A percentile compares a stretch with the other conserved stretches of the same genome.
These are phyloP conservation scores for Apostasia ramifera DNA, from an alignment of 106 monocot species.

Conservation along the genomic window DNA sequence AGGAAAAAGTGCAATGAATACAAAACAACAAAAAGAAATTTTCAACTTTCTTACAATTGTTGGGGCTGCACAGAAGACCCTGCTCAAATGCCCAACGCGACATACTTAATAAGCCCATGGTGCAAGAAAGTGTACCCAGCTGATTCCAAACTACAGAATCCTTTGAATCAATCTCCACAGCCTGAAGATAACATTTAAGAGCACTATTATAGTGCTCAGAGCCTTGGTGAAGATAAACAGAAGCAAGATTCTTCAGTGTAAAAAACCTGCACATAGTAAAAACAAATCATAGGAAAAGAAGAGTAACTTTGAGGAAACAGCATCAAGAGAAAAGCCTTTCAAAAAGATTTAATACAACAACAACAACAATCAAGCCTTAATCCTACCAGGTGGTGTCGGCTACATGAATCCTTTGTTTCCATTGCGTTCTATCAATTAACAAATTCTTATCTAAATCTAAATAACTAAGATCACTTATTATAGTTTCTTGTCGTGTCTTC, in stretches of 20 bases:
- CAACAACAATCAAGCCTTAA: too few species aligned
- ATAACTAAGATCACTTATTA: too few species aligned
- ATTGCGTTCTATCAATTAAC: too few species aligned
- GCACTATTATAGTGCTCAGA: slow-evolving; percentile 58
- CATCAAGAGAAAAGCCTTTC: neutral
- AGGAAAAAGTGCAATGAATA: too few species aligned
- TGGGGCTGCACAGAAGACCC: slow-evolving; percentile 90
- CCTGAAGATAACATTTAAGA: slow-evolving; percentile 93
- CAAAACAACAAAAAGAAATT: neutral
- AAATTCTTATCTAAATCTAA: too few species aligned
- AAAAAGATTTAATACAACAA: neutral
- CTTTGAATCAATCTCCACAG: slow-evolving; percentile 84
- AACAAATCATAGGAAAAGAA: neutral
- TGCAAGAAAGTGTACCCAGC: slow-evolving; percentile 85
- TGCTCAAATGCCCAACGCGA: slow-evolving; percentile 98
- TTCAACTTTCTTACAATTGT: slow-evolving; percentile 60
- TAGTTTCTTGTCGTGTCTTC: too few species aligned
- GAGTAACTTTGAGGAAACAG: neutral
- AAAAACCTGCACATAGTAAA: slow-evolving; percentile 46
- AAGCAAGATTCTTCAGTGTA: slow-evolving; percentile 87
- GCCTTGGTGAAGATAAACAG: slow-evolving; percentile 81
- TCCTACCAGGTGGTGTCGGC: too few species aligned
- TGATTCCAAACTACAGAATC: slow-evolving; percentile 98
- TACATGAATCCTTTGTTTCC: too few species aligned
- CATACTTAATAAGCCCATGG: slow-evolving; percentile 79